These are phyloP conservation scores for Croton laevigatus DNA, from an alignment of 441 rosid genomes.

Conservation along the genomic window DNA sequence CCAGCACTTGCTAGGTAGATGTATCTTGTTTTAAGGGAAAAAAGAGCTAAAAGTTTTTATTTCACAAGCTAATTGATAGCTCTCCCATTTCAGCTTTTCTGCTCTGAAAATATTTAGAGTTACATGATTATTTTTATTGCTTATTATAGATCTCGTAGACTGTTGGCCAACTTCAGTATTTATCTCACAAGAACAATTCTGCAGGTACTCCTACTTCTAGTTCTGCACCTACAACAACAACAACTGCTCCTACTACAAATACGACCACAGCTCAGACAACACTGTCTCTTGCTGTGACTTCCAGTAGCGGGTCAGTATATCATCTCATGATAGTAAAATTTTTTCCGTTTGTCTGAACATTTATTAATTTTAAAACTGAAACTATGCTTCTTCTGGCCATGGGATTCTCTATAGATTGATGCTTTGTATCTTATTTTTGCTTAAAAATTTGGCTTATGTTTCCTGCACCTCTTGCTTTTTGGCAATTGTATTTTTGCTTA, in stretches of 20 bases:
- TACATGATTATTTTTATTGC: not conserved
- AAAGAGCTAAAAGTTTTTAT: too few species aligned
- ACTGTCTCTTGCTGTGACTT: constrained; percentile 52
- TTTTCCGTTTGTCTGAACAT: not conserved
- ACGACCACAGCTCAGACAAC: constrained; percentile 48
- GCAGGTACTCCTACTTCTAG: constrained; percentile 56
- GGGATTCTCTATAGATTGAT: not conserved
- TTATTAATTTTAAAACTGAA: not conserved
- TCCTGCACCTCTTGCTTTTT: not conserved
- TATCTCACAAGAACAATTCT: constrained; percentile 21
- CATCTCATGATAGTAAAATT: not conserved
- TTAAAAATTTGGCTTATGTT: not conserved
- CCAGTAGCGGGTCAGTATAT: constrained; percentile 69
- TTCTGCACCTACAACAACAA: constrained; percentile 44
- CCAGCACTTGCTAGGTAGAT: too few species aligned
- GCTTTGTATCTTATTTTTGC: not conserved
- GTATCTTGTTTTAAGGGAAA: too few species aligned
- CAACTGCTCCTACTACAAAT: constrained; percentile 37
- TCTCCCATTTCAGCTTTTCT: not conserved
- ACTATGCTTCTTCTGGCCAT: constrained; percentile 7
- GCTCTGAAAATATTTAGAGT: not conserved
- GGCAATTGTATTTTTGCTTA: not conserved
- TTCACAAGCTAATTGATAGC: not conserved
- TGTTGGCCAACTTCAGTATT: not conserved
- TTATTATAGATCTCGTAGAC: not conserved